A percentile compares a stretch with the other conserved stretches of the same genome.
These are phyloP conservation scores for Logfia minima DNA, from an alignment of 129 eudicot species.

Conservation along the genomic window DNA sequence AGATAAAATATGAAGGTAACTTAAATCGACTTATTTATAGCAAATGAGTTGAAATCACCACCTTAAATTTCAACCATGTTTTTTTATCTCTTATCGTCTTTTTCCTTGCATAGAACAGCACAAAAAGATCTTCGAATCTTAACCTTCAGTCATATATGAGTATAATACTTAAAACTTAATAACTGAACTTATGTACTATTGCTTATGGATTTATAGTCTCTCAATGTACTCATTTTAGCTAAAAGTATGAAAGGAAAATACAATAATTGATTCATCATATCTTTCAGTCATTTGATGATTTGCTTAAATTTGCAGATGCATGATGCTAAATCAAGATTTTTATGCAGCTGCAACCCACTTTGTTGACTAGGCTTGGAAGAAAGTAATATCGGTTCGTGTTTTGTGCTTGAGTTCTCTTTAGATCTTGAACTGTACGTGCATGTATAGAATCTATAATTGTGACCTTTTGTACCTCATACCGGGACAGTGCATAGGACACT, in stretches of 20 bases:
- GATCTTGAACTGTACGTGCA: constrained; percentile 10
- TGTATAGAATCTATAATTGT: constrained; percentile 16
- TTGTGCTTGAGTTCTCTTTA: constrained; percentile 20
- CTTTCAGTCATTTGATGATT: background rate
- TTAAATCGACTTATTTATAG: background rate
- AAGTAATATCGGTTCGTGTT: constrained; percentile 3
- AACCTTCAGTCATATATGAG: background rate
- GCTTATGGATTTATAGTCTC: background rate
- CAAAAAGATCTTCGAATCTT: background rate
- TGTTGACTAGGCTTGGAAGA: constrained; percentile 17
- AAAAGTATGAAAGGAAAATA: background rate
- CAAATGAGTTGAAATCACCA: background rate
- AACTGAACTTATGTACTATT: background rate
- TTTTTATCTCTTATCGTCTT: background rate
- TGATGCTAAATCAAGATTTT: constrained; percentile 7
- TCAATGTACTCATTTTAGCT: background rate
- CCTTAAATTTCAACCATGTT: background rate
- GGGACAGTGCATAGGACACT: constrained; percentile 27
- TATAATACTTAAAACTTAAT: background rate
- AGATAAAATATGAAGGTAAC: background rate
- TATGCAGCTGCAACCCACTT: constrained; percentile 14
- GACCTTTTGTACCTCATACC: constrained; percentile 6
- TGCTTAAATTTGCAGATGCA: background rate
- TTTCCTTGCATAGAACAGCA: background rate
- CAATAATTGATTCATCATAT: background rate